phyloP scores from a whole-genome alignment of 2,329 filamentous ascomycete species.

The Ustulina deusta region DNA sequence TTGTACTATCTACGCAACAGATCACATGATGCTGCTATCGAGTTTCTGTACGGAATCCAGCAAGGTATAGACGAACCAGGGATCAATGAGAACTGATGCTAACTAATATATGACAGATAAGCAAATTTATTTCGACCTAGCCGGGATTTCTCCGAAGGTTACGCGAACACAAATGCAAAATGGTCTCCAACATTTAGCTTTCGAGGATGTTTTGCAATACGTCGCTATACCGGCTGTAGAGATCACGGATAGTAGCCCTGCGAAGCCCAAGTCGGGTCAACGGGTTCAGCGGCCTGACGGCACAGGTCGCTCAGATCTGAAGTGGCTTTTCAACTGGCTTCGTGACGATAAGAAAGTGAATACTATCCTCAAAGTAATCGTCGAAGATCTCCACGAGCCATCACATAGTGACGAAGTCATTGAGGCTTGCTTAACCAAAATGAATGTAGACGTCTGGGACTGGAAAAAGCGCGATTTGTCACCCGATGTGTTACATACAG shows the following conservation, averaged over 20 bases:
- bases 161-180: not conserved
- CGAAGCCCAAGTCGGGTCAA: not conserved
- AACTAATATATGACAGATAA: not conserved
- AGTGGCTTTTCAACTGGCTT: not conserved
- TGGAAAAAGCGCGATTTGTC: not conserved
- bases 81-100: not conserved
- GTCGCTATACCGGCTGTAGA: not conserved
- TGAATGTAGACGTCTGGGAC: not conserved
- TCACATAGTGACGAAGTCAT: not conserved
- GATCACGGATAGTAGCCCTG: no score
- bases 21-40: not conserved
- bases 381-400: not conserved
- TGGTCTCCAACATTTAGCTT: not conserved
- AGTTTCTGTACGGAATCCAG: not conserved
- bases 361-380: not conserved
- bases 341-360: not conserved
- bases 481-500: not conserved
- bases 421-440: not conserved
- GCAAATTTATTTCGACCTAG: not conserved
- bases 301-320: not conserved
- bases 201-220: not conserved
- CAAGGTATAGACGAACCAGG: not conserved
- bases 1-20: not conserved
- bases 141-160: not conserved
- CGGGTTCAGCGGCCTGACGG: not conserved